phyloP scores from a whole-genome alignment of 73 alveolate genomes.

The Urostyla sp. region DNA sequence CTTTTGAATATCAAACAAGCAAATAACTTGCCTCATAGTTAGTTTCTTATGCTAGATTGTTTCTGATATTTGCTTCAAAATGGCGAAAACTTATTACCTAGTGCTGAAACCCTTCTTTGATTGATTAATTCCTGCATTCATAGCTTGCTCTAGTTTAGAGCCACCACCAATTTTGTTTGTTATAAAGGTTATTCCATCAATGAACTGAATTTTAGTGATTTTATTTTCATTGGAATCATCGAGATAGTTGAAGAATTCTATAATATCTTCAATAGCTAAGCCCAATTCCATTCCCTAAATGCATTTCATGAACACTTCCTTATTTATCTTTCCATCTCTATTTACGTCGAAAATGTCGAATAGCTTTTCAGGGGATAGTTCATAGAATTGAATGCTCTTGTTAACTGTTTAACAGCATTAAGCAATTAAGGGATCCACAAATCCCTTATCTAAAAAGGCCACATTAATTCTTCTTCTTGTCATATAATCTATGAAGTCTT shows the following conservation, averaged over 20 bases:
- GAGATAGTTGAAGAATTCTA: slow-evolving; percentile 60
- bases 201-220: slow-evolving; percentile 28
- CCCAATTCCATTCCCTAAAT: slow-evolving; percentile 64
- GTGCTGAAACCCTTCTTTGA: slow-evolving; percentile 44
- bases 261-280: slow-evolving; percentile 44
- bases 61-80: slow-evolving; percentile 48
- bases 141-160: slow-evolving; percentile 13
- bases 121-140: slow-evolving; percentile 22
- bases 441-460: slow-evolving; percentile 54
- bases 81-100: slow-evolving; percentile 29
- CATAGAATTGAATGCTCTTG: slow-evolving; percentile 22
- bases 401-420: slow-evolving; percentile 38
- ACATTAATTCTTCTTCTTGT: slow-evolving; percentile 48
- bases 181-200: slow-evolving; percentile 46
- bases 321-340: slow-evolving; percentile 20
- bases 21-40: slow-evolving; percentile 42
- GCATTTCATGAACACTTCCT: slow-evolving; percentile 46
- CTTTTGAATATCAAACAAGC: slow-evolving; percentile 21
- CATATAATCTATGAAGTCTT: slow-evolving; percentile 65
- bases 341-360: slow-evolving; percentile 46
- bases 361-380: slow-evolving; percentile 34
- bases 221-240: slow-evolving; percentile 59
- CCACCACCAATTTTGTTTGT: slow-evolving; percentile 54
- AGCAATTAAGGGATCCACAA: slow-evolving; percentile 61
- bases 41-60: slow-evolving; percentile 27